These are phyloP conservation scores for Protomyces pachydermus DNA, from an alignment of 1,139 yeast species.

Conservation along the genomic window DNA sequence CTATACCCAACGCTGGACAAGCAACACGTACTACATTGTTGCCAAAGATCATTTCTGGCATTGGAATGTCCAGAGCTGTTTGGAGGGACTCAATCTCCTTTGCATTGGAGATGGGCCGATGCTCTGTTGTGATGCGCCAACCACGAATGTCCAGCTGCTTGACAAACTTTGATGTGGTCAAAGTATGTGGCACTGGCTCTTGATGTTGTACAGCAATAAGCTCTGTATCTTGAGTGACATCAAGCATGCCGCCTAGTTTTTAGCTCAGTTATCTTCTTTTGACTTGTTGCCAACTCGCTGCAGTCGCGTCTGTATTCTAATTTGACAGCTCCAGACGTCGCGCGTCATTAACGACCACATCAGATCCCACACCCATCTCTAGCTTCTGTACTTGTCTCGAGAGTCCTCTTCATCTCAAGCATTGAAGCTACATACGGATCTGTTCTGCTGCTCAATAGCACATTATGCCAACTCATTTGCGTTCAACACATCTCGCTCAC, in stretches of 20 bases:
- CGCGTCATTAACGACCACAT: too few relatives aligned
- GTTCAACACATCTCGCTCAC: not conserved
- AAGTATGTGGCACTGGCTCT: slow-evolving; percentile 26
- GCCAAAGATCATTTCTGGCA: slow-evolving; percentile 99
- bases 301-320: too few relatives aligned
- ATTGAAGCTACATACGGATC: too few relatives aligned
- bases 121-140: slow-evolving; percentile 71
- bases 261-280: too few relatives aligned
- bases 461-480: too few relatives aligned
- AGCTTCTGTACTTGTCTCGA: too few relatives aligned
- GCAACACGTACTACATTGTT: slow-evolving; percentile 60
- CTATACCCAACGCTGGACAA: slow-evolving; percentile 44
- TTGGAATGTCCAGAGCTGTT: slow-evolving; percentile 62
- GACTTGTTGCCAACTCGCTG: too few relatives aligned
- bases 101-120: slow-evolving; percentile 72
- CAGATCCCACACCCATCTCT: too few relatives aligned
- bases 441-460: too few relatives aligned
- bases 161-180: slow-evolving; percentile 3
- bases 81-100: slow-evolving; percentile 68
- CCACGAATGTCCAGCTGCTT: slow-evolving; percentile 12
- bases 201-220: not conserved
- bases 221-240: not conserved
- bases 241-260: not conserved
- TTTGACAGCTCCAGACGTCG: too few relatives aligned
- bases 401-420: too few relatives aligned